Evolutionary conservation across 1,284 basidiomycete species (phyloP), one percentile per base, ranked within the genome.

Genomic region (Ceratobasidium sp.): DNA sequence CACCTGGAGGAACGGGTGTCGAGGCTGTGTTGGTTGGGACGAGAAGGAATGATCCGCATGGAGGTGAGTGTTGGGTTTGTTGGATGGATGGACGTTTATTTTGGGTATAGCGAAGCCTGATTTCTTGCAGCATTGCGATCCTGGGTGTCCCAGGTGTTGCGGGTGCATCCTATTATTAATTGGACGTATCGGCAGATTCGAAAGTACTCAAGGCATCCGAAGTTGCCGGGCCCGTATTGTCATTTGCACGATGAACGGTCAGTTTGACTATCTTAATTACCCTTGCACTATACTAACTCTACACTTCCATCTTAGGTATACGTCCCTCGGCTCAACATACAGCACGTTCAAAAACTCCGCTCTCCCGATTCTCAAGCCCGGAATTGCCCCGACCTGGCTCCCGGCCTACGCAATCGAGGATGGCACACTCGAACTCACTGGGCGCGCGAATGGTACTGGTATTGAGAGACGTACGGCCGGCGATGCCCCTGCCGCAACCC

Each of bases 121-220:
- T 0, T 89, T 90, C 80, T 88, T 91, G 65, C 93, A 93, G 80
- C 92, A 90, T 81, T 97, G 96, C 6, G 96, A 98, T 84, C 85
- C 89, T 0, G 93, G 89, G 71, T 99, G 97, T 97, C 97, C 4
- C 83, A 86, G 3, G 95, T 97, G 78, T 93, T 97, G 82, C 91
- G 97, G 27, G 91, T 99, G 38, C 97, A 99, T 83, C 97, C 98
- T 0, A 95, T 99, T 81, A 93, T 99, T 68, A 93, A 98, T 83
- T 99, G 97, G 97, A 88, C 90, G 0, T 99, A 99, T 84, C 83
- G 86, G 1, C 91, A 98, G 79, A 90, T 99, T 1, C 99, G 98
- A 98, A 85, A 87, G 0, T 99, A 97, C 85, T 86, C 99, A 50
- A 87, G 92, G 33, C 73, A 75, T 38, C 73, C 73, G 7, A 87